These are phyloP conservation scores for Sophora flavescens DNA, from an alignment of 306 rosid genomes.

Conservation along the genomic window DNA sequence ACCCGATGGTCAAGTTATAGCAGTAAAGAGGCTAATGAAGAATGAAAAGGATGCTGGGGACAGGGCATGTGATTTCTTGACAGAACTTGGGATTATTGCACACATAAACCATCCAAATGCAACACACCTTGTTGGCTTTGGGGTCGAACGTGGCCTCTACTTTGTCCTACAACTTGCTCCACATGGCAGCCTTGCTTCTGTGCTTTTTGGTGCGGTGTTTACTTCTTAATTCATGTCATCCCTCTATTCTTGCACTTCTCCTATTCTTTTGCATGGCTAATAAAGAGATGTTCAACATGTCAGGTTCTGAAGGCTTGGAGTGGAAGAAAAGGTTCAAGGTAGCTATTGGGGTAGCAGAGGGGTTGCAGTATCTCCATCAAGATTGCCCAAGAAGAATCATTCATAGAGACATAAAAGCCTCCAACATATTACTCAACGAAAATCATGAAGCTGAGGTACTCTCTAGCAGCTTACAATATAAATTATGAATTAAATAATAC, in stretches of 20 bases:
- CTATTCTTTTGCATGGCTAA: slow-evolving; percentile 34
- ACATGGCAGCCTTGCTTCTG: slow-evolving; percentile 83
- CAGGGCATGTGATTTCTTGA: slow-evolving; percentile 77
- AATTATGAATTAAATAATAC: background rate
- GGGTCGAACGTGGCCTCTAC: slow-evolving; percentile 76
- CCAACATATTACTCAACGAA: slow-evolving; percentile 75
- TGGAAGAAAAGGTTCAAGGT: slow-evolving; percentile 86
- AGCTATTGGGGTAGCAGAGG: slow-evolving; percentile 86
- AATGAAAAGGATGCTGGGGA: slow-evolving; percentile 71
- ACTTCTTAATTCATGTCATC: slow-evolving; percentile 1
- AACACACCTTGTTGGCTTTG: slow-evolving; percentile 81
- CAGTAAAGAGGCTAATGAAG: slow-evolving; percentile 82
- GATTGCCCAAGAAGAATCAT: slow-evolving; percentile 89
- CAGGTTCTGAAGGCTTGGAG: slow-evolving; percentile 70
- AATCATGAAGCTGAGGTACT: slow-evolving; percentile 84
- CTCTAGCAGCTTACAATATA: background rate
- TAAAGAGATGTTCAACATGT: slow-evolving; percentile 44
- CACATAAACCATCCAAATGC: slow-evolving; percentile 87
- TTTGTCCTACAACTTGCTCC: slow-evolving; percentile 83
- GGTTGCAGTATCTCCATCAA: slow-evolving; percentile 81
- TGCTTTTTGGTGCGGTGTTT: slow-evolving; percentile 76
- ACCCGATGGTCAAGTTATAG: slow-evolving; percentile 74
- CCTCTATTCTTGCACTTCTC: slow-evolving; percentile 18
- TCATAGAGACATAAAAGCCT: slow-evolving; percentile 97
- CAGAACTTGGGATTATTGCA: slow-evolving; percentile 93